Conservation (phyloP, 1,139 yeast genomes). For the Scheffersomyces lignicola region DNA sequence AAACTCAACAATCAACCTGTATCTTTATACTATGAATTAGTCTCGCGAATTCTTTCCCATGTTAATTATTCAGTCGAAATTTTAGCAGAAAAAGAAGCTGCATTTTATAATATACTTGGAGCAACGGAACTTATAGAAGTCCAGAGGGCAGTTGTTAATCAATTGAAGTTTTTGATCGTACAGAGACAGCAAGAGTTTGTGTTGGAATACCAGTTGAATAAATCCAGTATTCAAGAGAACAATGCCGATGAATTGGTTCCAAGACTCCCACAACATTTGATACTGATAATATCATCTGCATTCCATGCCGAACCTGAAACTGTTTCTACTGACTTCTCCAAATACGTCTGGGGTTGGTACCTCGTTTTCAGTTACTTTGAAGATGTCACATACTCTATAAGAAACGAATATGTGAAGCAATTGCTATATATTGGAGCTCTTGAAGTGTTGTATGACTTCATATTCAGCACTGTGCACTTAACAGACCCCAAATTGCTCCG, state of each 20-base stretch:
- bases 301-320: constrained; percentile 26
- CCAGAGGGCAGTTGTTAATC: constrained; percentile 36
- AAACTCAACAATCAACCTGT: constrained; percentile 29
- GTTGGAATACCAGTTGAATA: constrained; percentile 58
- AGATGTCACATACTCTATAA: constrained; percentile 63
- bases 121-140: constrained; percentile 23
- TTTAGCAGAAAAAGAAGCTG: constrained; percentile 15
- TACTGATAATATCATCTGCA: constrained; percentile 20
- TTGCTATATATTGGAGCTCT: constrained; percentile 50
- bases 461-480: constrained; percentile 51
- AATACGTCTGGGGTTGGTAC: constrained; percentile 71
- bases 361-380: constrained; percentile 63
- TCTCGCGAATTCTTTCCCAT: constrained; percentile 21
- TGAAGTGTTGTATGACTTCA: constrained; percentile 46
- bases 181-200: constrained; percentile 55
- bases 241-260: constrained; percentile 20
- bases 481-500: constrained; percentile 24
- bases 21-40: constrained; percentile 30
- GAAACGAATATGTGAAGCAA: constrained; percentile 60
- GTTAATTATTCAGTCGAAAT: constrained; percentile 13
- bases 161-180: constrained; percentile 36
- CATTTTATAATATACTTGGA: constrained; percentile 23
- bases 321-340: constrained; percentile 24
- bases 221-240: constrained; percentile 22
- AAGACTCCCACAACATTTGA: constrained; percentile 35